Evolutionary conservation across 257 asterid species (phyloP).

Genomic region (Gentiana straminea): DNA sequence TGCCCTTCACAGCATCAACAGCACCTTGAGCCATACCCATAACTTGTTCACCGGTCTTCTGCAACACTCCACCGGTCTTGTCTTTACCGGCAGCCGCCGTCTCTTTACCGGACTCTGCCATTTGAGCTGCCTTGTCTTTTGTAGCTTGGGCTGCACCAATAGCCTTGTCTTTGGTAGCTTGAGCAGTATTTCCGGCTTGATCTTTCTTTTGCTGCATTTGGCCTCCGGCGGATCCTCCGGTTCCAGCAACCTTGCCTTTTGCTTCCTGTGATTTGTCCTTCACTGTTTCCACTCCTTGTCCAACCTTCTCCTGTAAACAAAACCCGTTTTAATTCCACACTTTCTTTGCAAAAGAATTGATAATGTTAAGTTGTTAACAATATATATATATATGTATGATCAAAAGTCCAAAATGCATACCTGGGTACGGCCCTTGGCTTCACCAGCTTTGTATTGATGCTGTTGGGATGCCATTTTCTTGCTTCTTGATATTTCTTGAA

Average conservation of each 20-base stretch:
- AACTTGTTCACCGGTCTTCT: constrained; percentile 56
- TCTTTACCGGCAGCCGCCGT: constrained; percentile 62
- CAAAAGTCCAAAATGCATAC: constrained; percentile 12
- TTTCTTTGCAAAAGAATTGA: neutral
- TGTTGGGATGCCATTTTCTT: constrained; percentile 51
- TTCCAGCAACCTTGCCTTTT: constrained; percentile 23
- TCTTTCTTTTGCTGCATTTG: constrained; percentile 7
- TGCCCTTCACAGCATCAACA: constrained; percentile 50
- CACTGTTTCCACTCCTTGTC: constrained; percentile 32
- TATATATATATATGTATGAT: too few species aligned
- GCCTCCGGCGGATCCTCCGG: neutral
- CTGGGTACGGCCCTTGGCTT: constrained; percentile 77
- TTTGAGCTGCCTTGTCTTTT: constrained; percentile 42
- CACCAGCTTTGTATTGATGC: constrained; percentile 55
- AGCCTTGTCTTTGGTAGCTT: constrained; percentile 14
- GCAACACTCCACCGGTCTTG: constrained; percentile 52
- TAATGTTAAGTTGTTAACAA: neutral
- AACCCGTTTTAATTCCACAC: too few species aligned
- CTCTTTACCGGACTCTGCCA: constrained; percentile 50
- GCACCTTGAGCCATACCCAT: constrained; percentile 69
- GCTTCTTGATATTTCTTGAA: too few species aligned
- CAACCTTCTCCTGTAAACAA: constrained; percentile 48
- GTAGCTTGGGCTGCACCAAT: constrained; percentile 24
- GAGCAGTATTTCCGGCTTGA: constrained; percentile 7
- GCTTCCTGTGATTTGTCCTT: constrained; percentile 44